Percentiles rank a stretch among this genome's conserved stretches.
Evolutionary conservation across 1,284 basidiomycete species (phyloP).

Genomic region (Leccinum pachyderme): DNA sequence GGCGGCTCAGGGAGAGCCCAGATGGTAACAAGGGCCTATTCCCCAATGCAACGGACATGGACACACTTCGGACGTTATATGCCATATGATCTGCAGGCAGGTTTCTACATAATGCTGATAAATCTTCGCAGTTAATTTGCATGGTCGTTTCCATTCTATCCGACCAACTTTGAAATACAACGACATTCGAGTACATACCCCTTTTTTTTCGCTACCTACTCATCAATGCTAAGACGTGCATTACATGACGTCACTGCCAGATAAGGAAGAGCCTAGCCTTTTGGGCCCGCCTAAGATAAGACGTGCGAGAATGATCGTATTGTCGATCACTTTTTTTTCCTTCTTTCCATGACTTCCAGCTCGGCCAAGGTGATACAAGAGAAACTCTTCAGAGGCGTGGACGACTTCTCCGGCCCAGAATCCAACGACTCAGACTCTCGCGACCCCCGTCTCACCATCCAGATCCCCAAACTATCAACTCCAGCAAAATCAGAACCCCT

Average conservation of each 20-base stretch:
- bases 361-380: slow-evolving; percentile 66
- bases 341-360: slow-evolving; percentile 37
- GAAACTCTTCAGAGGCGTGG: slow-evolving; percentile 66
- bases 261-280: slow-evolving; percentile 1
- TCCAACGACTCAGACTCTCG: slow-evolving; percentile 33
- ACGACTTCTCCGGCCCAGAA: slow-evolving; percentile 19
- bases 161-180: slow-evolving; percentile 14
- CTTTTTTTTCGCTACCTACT: not conserved
- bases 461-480: slow-evolving; percentile 64
- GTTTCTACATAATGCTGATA: slow-evolving; percentile 23
- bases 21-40: slow-evolving; percentile 22
- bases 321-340: not conserved
- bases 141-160: slow-evolving; percentile 15
- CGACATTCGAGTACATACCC: slow-evolving; percentile 29
- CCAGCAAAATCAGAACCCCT: slow-evolving; percentile 35
- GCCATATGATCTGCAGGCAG: slow-evolving; percentile 33
- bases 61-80: slow-evolving; percentile 18
- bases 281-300: slow-evolving; percentile 5
- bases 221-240: not conserved
- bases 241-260: slow-evolving; percentile 23
- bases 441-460: slow-evolving; percentile 61
- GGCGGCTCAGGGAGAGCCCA: slow-evolving; percentile 31
- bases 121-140: slow-evolving; percentile 20
- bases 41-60: slow-evolving; percentile 11
- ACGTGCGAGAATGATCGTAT: not conserved